These are phyloP conservation scores for Xylariaceae sp. DNA, from an alignment of 2,329 filamentous ascomycete species.

Conservation along the genomic window DNA sequence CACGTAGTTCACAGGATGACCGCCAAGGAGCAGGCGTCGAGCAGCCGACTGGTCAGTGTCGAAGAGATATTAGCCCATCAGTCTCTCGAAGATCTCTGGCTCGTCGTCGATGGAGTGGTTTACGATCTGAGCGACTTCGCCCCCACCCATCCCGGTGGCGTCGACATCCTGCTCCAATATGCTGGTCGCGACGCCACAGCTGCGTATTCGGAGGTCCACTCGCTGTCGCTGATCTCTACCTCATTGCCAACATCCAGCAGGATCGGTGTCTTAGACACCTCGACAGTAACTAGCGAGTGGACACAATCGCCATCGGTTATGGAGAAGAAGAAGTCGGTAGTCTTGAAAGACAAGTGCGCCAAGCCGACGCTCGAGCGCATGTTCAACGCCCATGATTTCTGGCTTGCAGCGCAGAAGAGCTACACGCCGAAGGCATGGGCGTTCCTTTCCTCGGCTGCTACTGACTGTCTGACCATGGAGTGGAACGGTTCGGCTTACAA, in stretches of 20 bases:
- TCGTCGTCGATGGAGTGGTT: conserved; percentile 58
- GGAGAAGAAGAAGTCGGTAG: conserved; percentile 14
- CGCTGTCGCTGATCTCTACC: conserved; percentile 36
- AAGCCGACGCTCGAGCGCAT: conserved; percentile 49
- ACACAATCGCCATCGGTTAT: conserved; percentile 34
- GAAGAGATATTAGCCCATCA: conserved; percentile 44
- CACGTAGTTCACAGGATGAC: conserved; percentile 16
- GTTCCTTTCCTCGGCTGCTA: conserved; percentile 62
- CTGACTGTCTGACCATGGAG: conserved; percentile 51
- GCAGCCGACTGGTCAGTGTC: conserved; percentile 31
- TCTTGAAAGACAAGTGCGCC: neutral
- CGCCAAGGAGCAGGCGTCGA: neutral
- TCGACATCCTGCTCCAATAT: conserved; percentile 42
- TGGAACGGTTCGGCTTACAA: conserved; percentile 51
- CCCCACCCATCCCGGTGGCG: conserved; percentile 34
- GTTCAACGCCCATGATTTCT: conserved; percentile 57
- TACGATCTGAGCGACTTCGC: conserved; percentile 64
- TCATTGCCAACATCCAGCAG: conserved; percentile 41
- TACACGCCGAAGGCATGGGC: conserved; percentile 62
- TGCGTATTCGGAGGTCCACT: conserved; percentile 48
- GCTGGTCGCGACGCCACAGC: conserved; percentile 50
- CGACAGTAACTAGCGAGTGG: conserved; percentile 46
- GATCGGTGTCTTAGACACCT: conserved; percentile 45
- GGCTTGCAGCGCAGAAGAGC: conserved; percentile 47
- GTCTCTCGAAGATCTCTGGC: conserved; percentile 51